These are phyloP conservation scores for Saccharomyces hybrid DNA, from an alignment of 1,139 yeast species.

Conservation along the genomic window DNA sequence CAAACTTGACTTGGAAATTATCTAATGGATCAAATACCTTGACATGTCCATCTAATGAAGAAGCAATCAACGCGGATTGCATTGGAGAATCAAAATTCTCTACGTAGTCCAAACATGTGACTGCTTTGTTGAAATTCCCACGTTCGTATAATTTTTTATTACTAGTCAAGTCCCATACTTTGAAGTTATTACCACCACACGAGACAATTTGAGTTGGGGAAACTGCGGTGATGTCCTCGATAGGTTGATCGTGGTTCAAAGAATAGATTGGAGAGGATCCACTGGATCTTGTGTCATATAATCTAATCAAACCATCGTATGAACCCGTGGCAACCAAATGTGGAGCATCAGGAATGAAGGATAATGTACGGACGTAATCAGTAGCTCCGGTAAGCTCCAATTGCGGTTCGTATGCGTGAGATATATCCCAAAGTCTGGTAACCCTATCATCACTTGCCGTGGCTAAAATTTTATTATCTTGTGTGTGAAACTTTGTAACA, in stretches of 20 bases:
- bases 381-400: constrained; percentile 66
- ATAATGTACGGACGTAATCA: constrained; percentile 82
- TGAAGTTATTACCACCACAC: constrained; percentile 82
- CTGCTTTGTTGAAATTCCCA: constrained; percentile 81
- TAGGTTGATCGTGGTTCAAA: constrained; percentile 55
- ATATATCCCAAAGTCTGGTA: constrained; percentile 81
- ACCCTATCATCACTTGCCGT: constrained; percentile 90
- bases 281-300: constrained; percentile 76
- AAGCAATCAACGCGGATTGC: constrained; percentile 74
- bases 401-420: constrained; percentile 61
- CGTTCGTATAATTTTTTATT: constrained; percentile 33
- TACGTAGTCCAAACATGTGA: constrained; percentile 64
- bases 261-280: constrained; percentile 38
- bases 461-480: constrained; percentile 54
- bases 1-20: constrained; percentile 85
- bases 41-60: constrained; percentile 94
- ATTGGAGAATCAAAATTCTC: constrained; percentile 40
- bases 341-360: constrained; percentile 53
- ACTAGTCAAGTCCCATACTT: constrained; percentile 91
- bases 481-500: constrained; percentile 76
- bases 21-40: constrained; percentile 79
- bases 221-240: constrained; percentile 77
- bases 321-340: constrained; percentile 86
- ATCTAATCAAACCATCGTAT: constrained; percentile 78
- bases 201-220: constrained; percentile 73